These are phyloP conservation scores for Dianthus caryophyllus DNA, from an alignment of 148 eudicot genomes.

Conservation along the genomic window DNA sequence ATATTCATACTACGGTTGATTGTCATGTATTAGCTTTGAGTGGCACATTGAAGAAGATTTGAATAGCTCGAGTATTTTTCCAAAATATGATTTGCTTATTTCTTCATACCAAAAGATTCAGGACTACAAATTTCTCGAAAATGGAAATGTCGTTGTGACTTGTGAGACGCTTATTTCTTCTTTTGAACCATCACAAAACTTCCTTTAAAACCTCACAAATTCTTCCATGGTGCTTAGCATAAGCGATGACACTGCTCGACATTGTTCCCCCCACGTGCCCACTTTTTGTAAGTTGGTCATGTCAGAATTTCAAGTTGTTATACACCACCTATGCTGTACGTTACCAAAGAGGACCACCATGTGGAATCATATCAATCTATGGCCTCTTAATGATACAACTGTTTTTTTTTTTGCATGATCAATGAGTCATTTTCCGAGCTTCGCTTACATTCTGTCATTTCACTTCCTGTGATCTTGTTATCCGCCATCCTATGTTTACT, in stretches of 20 bases:
- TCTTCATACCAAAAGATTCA: no score
- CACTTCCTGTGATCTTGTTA: background rate
- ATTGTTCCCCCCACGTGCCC: conserved; percentile 9
- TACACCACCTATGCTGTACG: conserved; percentile 17
- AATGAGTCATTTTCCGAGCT: conserved; percentile 2
- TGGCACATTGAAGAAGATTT: no score
- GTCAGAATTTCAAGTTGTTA: conserved; percentile 1
- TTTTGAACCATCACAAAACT: background rate
- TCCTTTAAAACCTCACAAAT: background rate
- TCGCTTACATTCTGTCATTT: background rate
- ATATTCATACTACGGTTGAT: no score
- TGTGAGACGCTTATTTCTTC: background rate
- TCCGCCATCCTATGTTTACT: background rate
- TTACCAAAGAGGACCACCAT: conserved; percentile 29
- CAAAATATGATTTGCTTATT: background rate
- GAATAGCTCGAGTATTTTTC: background rate
- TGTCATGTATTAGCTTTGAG: no score
- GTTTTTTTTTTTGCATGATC: background rate
- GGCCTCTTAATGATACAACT: conserved; percentile 15
- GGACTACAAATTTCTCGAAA: no score
- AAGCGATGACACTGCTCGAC: conserved; percentile 24
- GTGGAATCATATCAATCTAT: no score
- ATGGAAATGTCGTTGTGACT: no score
- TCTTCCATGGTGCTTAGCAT: conserved; percentile 12
- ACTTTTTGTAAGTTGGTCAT: background rate